Base-by-base conservation (phyloP, 192 early-diverging fungal species). In the Linnemannia schmuckeri region DNA sequence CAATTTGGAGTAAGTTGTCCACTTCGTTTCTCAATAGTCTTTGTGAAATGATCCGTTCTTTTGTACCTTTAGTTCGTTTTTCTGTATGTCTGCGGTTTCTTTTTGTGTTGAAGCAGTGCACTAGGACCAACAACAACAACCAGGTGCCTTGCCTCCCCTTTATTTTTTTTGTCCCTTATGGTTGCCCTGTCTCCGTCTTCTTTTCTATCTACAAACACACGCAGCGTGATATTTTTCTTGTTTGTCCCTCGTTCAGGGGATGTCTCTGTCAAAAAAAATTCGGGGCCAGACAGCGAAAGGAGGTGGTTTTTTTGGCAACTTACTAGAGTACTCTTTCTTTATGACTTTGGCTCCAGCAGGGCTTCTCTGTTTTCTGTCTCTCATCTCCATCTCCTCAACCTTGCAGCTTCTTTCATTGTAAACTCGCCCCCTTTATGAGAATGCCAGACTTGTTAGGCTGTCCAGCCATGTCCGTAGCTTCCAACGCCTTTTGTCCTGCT, bases 1-100 rank as follows among this genome's bases (percentile, higher is more conserved):
- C 83, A 80, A n/a, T 85, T 76, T 55, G 83, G 78, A 24, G 83
- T 85, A 80, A 76, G 83, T 85, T 15, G 1, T 37, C 52, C 33
- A 33, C 30, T 70, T 17, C 22, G 20, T 13, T 30, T 75, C 41
- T 15, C 27, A n/a, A 41, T 24, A 24, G 22, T 46, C 27, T 20
- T 46, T 33, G 38, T 20, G 69, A 41, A 71, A 42, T 71, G 6
- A 41, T 71, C 18, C 40, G 33, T 78, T 38, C 27, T 49, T 44
- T 78, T 40, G 57, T 42, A 10, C 30, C 4, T 22, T 47, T 35
- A 35, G 24, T 76, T 76, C 8, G 0, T 35, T 41, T 37, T 57
- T 35, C 47, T 15, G 42, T 54, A 5, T 76, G 46, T 52, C 18
- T 52, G 5, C 18, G 49, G 5, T 49, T 20, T 18, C 40, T 8